Evolutionary conservation across 2,329 filamentous ascomycete species (phyloP), one percentile per base, ranked within the genome.

Genomic region (Colletotrichum tropicale): DNA sequence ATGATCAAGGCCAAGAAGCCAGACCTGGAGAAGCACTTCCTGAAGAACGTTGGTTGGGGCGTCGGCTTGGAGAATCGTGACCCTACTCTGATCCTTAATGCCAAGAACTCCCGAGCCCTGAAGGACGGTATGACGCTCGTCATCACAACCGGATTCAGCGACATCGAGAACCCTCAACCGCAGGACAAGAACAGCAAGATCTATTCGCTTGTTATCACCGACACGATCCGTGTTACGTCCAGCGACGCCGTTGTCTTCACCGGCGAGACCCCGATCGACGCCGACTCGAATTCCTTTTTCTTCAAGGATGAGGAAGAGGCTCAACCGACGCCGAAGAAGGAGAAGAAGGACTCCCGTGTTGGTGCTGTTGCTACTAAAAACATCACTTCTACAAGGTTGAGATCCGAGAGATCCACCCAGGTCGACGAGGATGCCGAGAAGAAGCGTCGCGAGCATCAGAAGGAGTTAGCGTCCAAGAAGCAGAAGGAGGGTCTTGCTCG

Each of bases 101-200:
- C 89, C 75, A 99, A 99, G 87, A 98, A 96, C 83, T 89, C 88
- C 32, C 92, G 96, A 67, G 90, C 91, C 7, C 87, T 99, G 73
- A 98, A 96, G 85, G 98, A 98, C 81, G 98, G 98, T 78, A 99
- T 99, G 97, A 99, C 97, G 1, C 89, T 99, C 15, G 94, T 94
- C 81, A 92, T 99, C 80, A 96, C 95, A 36, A 97, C 96, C 6
- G 96, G 96, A 13, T 94, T 99, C 81, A 94, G 93, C 75, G 96
- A 98, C 82, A 91, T 99, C 62, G 93, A 96, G 81, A 98, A 98
- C 82, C 92, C 94, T 13, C 93, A 94, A 76, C 92, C 96, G 0
- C 95, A 98, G 83, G 96, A 98, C 84, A 98, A 98, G 87, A 94
- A 94, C 85, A 96, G 94, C 86, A 95, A 95, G 81, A 91, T 91